Conservation (phyloP, 2,329 filamentous ascomycete genomes). For the Trichoderma sp. region DNA sequence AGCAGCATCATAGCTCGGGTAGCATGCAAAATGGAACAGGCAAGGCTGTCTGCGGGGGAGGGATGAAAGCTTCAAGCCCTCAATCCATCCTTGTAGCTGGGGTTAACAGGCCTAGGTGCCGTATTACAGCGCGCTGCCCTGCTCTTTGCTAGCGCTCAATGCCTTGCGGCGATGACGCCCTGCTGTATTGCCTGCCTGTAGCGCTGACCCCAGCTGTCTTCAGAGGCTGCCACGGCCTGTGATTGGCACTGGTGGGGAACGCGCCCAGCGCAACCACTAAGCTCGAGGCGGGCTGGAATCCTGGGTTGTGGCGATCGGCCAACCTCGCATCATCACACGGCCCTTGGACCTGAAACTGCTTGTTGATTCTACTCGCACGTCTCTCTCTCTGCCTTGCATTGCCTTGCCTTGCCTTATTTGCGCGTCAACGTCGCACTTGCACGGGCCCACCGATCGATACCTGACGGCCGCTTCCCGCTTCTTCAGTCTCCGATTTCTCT, state of each 20-base stretch:
- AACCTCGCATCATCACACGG: conserved; percentile 25
- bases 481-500: not conserved
- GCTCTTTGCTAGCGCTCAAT: not conserved
- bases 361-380: not conserved
- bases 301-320: conserved; percentile 5
- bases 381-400: too few relatives aligned
- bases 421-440: not conserved
- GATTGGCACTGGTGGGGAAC: not conserved
- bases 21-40: not conserved
- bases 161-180: not conserved
- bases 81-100: not conserved
- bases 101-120: not conserved
- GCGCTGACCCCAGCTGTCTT: not conserved
- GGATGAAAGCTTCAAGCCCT: not conserved
- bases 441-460: conserved; percentile 15
- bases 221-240: not conserved
- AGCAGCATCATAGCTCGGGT: not conserved
- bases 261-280: not conserved
- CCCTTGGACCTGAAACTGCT: conserved; percentile 11
- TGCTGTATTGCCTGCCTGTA: not conserved
- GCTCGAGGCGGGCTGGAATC: conserved; percentile 7
- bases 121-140: not conserved
- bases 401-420: not conserved
- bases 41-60: conserved; percentile 14
- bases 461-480: conserved; percentile 1